Base-by-base conservation (phyloP, 805 yeast genomes). In the Candida verbasci region DNA sequence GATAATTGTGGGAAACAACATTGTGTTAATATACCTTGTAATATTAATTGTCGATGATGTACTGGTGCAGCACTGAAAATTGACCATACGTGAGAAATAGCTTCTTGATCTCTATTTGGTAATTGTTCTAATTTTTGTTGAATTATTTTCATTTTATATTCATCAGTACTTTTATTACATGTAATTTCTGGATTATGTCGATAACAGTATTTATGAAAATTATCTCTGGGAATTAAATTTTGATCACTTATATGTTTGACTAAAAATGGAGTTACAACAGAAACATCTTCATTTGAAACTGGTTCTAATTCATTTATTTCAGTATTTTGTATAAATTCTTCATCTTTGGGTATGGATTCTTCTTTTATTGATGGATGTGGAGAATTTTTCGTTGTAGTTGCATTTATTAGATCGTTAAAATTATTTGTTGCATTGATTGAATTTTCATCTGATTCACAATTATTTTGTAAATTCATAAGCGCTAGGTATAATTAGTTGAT, bases 1-100 rank as follows among this genome's bases (percentile, higher is more conserved):
- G 95, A 86, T 15, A 93, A 68, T 53, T 89, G 96, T 1, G 97
- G 97, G 62, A 87, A 89, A 50, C 98, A 93, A 58, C 97, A 87
- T 56, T 87, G 95, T 4, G 86, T 70, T 29, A 93, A 63, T 24
- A 93, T 61, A 1, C 97, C 97, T 53, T 84, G 83, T 34, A 93
- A 61, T 1, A 91, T 85, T 29, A 91, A 65, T 34, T 77, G 74
- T 37, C 97, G 68, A 52, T 83, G 86, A 29, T 71, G 75, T 25
- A 70, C 61, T 4, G 83, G 86, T 17, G 91, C 84, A 29, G 83
- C 86, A 35, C 80, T 73, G 58, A 87, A 91, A 8, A 81, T 74
- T 4, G 87, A 78, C 93, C 96, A 86, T 12, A 86, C 84, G 45
- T 82, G 86, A 26, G 81, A 72, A 18, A 91, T 79, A 14, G 86